Base-by-base conservation (phyloP, 441 rosid species). In the California macrophylla region DNA sequence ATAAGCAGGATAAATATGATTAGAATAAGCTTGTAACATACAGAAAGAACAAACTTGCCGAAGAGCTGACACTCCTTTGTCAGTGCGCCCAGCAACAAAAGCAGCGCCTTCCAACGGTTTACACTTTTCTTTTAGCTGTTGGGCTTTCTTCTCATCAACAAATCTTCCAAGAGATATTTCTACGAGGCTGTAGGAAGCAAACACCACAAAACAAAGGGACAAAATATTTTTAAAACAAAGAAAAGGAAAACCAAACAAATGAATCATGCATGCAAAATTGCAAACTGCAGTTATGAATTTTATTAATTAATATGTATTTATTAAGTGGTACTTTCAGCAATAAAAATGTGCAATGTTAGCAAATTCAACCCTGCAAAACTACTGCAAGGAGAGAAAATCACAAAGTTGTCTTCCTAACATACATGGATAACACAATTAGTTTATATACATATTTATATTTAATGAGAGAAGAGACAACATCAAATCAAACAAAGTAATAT, bases 1-100 rank as follows among this genome's bases (percentile, higher is more conserved):
- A 65, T 0, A 6, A n/a, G 3, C 6, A 16, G 15, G 54, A 67
- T 6, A 60, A 64, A 18, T 70, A 25, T 56, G 6, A 29, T 21
- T 13, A 67, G 68, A 58, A 72, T 4, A 32, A 28, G 79, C 69
- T 15, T 70, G 78, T 73, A 26, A 88, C 98, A 40, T 86, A 93
- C 98, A 87, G 79, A 94, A 94, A 70, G 98, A 89, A 88, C 96
- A 94, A 82, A 89, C 96, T 94, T 90, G 99, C 69, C 71, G 80
- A 84, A 90, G 84, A 61, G 98, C 98, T 58, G 98, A 87, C 36
- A 94, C 99, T 74, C 99, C 96, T 85, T 90, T 92, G 80, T 92
- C 99, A 1, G 98, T 95, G 69, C 99, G 94, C 66, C 98, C 97
- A 61, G 99, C 95, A 74, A 95, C 99, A 78, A 79, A 0, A 32